phyloP scores from a whole-genome alignment of 208 protist genomes.

The Leishmania amazonensis region DNA sequence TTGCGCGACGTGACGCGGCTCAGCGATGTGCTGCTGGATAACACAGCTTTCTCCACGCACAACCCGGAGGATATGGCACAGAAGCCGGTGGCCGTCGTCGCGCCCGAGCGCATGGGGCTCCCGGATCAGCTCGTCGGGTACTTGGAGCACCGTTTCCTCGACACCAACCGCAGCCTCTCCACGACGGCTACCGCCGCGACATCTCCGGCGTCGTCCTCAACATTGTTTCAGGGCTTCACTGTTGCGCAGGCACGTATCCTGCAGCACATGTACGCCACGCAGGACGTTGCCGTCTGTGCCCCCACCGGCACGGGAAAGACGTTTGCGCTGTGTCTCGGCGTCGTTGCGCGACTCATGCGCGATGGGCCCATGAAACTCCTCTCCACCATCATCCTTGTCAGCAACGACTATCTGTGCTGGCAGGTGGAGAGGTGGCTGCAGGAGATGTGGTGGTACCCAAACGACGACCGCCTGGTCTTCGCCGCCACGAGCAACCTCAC shows the following conservation, averaged over 20 bases:
- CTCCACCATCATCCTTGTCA: slow-evolving; percentile 78
- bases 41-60: slow-evolving; percentile 28
- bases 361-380: slow-evolving; percentile 89
- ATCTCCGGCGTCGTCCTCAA: neutral
- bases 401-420: slow-evolving; percentile 73
- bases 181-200: neutral
- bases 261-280: slow-evolving; percentile 83
- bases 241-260: slow-evolving; percentile 84
- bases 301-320: slow-evolving; percentile 92
- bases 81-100: slow-evolving; percentile 60
- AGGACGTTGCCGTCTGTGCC: slow-evolving; percentile 87
- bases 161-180: slow-evolving; percentile 20
- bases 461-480: slow-evolving; percentile 84
- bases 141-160: slow-evolving; percentile 50
- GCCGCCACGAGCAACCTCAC: slow-evolving; percentile 66
- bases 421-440: slow-evolving; percentile 86
- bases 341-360: slow-evolving; percentile 84
- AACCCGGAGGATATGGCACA: slow-evolving; percentile 36
- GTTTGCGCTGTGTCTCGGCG: slow-evolving; percentile 82
- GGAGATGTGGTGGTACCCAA: slow-evolving; percentile 90
- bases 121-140: slow-evolving; percentile 72
- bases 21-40: slow-evolving; percentile 66
- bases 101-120: slow-evolving; percentile 84
- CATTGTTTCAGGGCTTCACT: slow-evolving; percentile 51
- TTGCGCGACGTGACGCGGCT: slow-evolving; percentile 59